phyloP scores from a whole-genome alignment of 2,329 filamentous ascomycete species.

The Escovopsis sp. region DNA sequence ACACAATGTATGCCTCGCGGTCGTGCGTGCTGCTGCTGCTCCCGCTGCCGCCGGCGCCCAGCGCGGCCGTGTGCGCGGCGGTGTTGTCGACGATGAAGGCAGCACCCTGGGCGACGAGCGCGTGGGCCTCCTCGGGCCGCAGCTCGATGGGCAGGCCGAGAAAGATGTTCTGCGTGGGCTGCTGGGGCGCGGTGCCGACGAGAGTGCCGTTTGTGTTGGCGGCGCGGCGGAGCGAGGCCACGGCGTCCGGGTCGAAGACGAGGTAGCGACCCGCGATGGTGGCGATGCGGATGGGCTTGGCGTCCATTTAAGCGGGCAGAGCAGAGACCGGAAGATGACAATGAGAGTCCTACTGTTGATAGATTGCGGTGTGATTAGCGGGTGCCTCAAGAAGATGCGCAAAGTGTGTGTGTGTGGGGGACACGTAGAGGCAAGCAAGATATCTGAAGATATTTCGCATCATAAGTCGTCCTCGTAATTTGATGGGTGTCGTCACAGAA shows the following conservation, averaged over 20 bases:
- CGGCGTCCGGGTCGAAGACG: conserved; percentile 73
- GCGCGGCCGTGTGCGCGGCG: conserved; percentile 49
- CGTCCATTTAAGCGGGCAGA: conserved; percentile 3
- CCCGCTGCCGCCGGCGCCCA: conserved; percentile 19
- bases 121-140: conserved; percentile 74
- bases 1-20: conserved; percentile 49
- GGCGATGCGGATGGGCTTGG: conserved; percentile 57
- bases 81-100: conserved; percentile 73
- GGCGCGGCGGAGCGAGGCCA: conserved; percentile 61
- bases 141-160: conserved; percentile 78
- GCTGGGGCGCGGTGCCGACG: conserved; percentile 77
- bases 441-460: conserved; percentile 4
- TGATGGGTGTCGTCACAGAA: conserved; percentile 28
- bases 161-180: conserved; percentile 90
- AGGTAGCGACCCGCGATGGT: conserved; percentile 69
- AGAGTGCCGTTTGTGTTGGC: conserved; percentile 79
- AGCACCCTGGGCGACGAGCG: conserved; percentile 62
- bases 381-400: conserved; percentile 4
- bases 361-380: too few species aligned
- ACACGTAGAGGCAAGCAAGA: too few species aligned
- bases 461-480: conserved; percentile 32
- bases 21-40: conserved; percentile 24
- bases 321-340: too few species aligned
- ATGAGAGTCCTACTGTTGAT: too few species aligned
- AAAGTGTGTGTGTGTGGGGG: neutral